These are phyloP conservation scores for Puya raimondii DNA, from an alignment of 176 grass and related monocot species.

Conservation along the genomic window DNA sequence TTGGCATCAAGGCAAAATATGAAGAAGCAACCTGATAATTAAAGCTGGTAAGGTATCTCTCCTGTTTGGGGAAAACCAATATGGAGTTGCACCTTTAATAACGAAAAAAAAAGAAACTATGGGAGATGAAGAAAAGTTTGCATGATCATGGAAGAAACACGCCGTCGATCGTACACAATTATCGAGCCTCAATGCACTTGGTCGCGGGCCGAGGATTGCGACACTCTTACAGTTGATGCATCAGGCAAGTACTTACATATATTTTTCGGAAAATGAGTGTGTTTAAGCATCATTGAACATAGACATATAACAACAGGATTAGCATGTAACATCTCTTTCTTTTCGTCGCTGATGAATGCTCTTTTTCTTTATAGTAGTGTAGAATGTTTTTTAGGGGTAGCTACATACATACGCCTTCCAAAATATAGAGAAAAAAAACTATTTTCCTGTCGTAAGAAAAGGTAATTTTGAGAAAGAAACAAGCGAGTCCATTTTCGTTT, in stretches of 20 bases:
- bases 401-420: too few species aligned
- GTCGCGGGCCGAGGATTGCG: slow-evolving; percentile 14
- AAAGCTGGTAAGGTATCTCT: neutral
- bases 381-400: too few species aligned
- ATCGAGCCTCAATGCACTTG: slow-evolving; percentile 36
- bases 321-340: too few species aligned
- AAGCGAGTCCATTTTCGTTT: neutral
- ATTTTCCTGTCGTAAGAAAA: neutral
- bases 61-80: neutral
- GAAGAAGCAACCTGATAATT: neutral
- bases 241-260: slow-evolving; percentile 15
- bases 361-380: too few species aligned
- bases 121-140: neutral
- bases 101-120: neutral
- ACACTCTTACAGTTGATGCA: slow-evolving; percentile 35
- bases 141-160: neutral
- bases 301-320: too few species aligned
- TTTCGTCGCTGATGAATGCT: too few species aligned
- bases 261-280: neutral
- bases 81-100: neutral
- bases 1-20: neutral
- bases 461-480: neutral
- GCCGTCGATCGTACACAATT: slow-evolving; percentile 21
- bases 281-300: too few species aligned
- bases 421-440: neutral